phyloP scores from a whole-genome alignment of 306 rosid genomes.

The Lablab purpureus region DNA sequence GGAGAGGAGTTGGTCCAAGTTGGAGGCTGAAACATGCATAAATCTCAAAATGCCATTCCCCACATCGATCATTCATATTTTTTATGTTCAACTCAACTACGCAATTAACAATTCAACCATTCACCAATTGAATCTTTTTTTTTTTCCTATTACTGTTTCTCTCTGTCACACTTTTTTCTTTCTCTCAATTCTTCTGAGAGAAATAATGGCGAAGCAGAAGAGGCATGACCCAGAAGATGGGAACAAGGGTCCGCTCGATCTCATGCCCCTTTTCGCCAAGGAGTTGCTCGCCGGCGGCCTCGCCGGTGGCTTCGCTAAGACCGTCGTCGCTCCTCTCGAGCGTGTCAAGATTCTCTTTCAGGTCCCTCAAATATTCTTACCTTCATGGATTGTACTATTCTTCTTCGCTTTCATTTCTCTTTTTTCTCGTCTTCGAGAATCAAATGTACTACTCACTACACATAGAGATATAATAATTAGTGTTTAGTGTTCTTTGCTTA shows the following conservation, averaged over 20 bases:
- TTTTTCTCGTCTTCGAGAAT: too few relatives aligned
- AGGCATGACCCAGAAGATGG: conserved; percentile 41
- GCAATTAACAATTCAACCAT: background rate
- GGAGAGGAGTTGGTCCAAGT: background rate
- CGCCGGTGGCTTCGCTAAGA: conserved; percentile 85
- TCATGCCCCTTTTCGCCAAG: conserved; percentile 78
- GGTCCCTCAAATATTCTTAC: conserved; percentile 48
- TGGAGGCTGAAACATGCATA: conserved; percentile 13
- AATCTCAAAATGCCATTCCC: background rate
- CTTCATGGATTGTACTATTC: background rate
- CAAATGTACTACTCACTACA: too few relatives aligned
- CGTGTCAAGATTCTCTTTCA: conserved; percentile 93
- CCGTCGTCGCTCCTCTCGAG: conserved; percentile 88
- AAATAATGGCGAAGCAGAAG: conserved; percentile 53
- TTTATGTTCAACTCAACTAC: background rate
- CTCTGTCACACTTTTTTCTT: background rate
- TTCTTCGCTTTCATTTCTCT: too few relatives aligned
- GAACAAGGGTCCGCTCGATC: conserved; percentile 39
- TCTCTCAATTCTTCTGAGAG: background rate
- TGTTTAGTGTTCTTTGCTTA: too few relatives aligned
- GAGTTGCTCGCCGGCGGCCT: conserved; percentile 89
- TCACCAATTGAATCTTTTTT: too few relatives aligned
- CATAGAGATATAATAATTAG: background rate
- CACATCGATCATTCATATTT: too few relatives aligned
- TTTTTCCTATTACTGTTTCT: background rate